These are phyloP conservation scores for Gossypium thurberi DNA, from an alignment of 345 rosid species.

Conservation along the genomic window DNA sequence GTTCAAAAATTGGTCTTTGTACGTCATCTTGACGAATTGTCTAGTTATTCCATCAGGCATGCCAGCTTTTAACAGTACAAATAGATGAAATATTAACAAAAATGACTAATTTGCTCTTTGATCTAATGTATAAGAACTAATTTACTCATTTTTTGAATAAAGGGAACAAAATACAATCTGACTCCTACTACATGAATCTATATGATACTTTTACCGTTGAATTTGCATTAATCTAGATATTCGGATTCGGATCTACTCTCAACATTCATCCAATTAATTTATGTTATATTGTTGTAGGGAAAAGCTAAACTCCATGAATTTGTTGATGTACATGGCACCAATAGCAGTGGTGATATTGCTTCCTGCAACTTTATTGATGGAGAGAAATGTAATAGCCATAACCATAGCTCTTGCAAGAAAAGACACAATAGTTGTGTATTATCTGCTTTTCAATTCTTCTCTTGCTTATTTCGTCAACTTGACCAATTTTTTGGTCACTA, in stretches of 20 bases:
- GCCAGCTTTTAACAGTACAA: too few relatives aligned
- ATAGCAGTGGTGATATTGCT: slow-evolving; percentile 45
- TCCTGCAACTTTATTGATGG: slow-evolving; percentile 46
- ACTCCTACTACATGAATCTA: too few relatives aligned
- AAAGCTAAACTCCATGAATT: slow-evolving; percentile 56
- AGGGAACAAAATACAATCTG: too few relatives aligned
- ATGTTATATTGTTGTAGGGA: slow-evolving; percentile 27
- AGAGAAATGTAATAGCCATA: slow-evolving; percentile 39
- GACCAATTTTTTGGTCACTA: slow-evolving; percentile 57
- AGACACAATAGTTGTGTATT: slow-evolving; percentile 40
- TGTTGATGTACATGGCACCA: slow-evolving; percentile 51
- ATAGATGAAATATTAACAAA: too few relatives aligned
- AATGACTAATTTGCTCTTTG: too few relatives aligned
- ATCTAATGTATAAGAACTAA: too few relatives aligned
- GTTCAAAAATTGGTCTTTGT: too few relatives aligned
- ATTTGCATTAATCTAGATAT: too few relatives aligned
- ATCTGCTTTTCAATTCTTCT: slow-evolving; percentile 46
- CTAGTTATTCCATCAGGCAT: too few relatives aligned
- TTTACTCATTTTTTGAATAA: too few relatives aligned
- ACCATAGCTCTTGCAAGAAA: slow-evolving; percentile 42
- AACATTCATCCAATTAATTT: neutral
- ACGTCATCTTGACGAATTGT: too few relatives aligned
- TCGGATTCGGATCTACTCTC: neutral
- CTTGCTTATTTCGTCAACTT: slow-evolving; percentile 48
- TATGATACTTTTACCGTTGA: too few relatives aligned